A percentile compares a stretch with the other conserved stretches of the same genome.
These are phyloP conservation scores for Coleophoma crateriformis DNA, from an alignment of 2,329 filamentous ascomycete genomes.

Conservation along the genomic window DNA sequence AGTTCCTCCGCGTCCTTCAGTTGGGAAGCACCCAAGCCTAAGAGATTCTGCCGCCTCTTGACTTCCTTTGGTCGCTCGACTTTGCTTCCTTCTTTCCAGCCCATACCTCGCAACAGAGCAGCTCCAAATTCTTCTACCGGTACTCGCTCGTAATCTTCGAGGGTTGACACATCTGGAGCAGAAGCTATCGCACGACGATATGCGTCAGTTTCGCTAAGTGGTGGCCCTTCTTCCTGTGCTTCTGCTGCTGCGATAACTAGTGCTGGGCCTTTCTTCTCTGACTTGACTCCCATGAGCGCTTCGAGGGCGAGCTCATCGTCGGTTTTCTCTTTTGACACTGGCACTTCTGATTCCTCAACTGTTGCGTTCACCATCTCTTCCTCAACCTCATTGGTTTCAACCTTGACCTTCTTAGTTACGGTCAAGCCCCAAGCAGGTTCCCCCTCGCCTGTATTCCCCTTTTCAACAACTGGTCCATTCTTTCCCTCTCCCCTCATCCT, in stretches of 20 bases:
- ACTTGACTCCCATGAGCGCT: constrained; percentile 55
- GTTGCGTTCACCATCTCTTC: constrained; percentile 11
- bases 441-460: constrained; percentile 13
- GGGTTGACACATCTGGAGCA: constrained; percentile 68
- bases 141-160: constrained; percentile 82
- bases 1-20: constrained; percentile 67
- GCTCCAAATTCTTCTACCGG: constrained; percentile 94
- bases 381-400: constrained; percentile 15
- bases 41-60: constrained; percentile 69
- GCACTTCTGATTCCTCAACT: constrained; percentile 18
- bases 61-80: constrained; percentile 52
- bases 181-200: constrained; percentile 65
- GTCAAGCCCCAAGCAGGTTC: constrained; percentile 41
- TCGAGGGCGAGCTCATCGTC: constrained; percentile 62
- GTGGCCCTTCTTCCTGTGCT: constrained; percentile 10
- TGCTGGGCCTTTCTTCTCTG: constrained; percentile 37
- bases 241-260: constrained; percentile 43
- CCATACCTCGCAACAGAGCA: constrained; percentile 86
- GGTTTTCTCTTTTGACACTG: constrained; percentile 30
- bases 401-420: constrained; percentile 32
- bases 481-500: constrained; percentile 28
- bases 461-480: constrained; percentile 45
- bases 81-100: constrained; percentile 71
- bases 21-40: constrained; percentile 86
- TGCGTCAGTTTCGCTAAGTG: constrained; percentile 56